Evolutionary conservation across 148 eudicot genomes (phyloP).

Genomic region (Pharnaceum exiguum): DNA sequence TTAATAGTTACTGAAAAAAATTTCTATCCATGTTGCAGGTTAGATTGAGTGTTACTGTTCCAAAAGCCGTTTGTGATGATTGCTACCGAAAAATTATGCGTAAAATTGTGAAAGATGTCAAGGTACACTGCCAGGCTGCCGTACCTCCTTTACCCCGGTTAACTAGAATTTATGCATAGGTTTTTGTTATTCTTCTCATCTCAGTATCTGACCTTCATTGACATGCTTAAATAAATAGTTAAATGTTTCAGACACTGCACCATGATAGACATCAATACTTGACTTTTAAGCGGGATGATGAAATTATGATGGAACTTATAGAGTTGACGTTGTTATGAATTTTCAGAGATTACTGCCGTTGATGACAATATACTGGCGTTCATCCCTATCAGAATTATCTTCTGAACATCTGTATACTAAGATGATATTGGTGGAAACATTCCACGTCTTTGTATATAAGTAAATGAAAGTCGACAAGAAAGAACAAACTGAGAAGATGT

Average conservation of each 20-base stretch:
- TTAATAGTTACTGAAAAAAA: too few relatives aligned
- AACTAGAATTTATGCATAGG: neutral
- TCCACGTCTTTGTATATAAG: too few relatives aligned
- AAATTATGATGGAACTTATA: neutral
- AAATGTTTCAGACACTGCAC: neutral
- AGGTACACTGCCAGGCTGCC: constrained; percentile 74
- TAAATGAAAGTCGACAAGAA: too few relatives aligned
- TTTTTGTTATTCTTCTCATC: neutral
- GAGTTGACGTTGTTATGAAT: too few relatives aligned
- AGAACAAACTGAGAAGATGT: too few relatives aligned
- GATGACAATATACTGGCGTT: too few relatives aligned
- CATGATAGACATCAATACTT: too few relatives aligned
- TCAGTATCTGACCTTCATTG: neutral
- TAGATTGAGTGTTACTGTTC: constrained; percentile 79
- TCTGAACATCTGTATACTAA: too few relatives aligned
- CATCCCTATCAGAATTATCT: too few relatives aligned
- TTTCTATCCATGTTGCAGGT: constrained; percentile 46
- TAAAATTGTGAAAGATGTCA: constrained; percentile 63
- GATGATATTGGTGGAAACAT: too few relatives aligned
- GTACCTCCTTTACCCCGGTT: neutral
- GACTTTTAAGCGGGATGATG: neutral
- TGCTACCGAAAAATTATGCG: constrained; percentile 58
- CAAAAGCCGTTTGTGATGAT: constrained; percentile 77
- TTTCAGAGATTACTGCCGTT: too few relatives aligned
- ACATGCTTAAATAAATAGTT: neutral